Conservation (phyloP, 345 rosid genomes). For the Linum tenue region DNA sequence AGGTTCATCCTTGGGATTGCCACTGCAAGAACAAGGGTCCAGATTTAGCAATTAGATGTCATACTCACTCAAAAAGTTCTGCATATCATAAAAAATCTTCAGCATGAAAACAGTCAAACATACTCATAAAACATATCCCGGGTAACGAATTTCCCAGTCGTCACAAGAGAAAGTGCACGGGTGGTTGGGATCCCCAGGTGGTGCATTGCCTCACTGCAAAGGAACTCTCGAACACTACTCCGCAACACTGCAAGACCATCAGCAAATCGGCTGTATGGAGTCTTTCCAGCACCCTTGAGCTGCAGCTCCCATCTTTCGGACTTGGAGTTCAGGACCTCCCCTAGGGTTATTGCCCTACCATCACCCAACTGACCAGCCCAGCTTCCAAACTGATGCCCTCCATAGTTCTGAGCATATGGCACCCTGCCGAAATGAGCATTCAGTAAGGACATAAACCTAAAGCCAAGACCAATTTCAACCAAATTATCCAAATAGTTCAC, state of each 20-base stretch:
- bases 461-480: not conserved
- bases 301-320: conserved; percentile 94
- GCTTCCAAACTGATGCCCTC: conserved; percentile 95
- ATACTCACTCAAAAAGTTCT: not conserved
- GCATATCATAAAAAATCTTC: not conserved
- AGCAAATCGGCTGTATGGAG: conserved; percentile 95
- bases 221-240: conserved; percentile 90
- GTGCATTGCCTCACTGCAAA: conserved; percentile 94
- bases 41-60: not conserved
- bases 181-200: conserved; percentile 91
- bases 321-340: conserved; percentile 74
- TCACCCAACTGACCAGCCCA: conserved; percentile 99
- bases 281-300: conserved; percentile 93
- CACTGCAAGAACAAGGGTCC: conserved; percentile 41
- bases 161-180: conserved; percentile 87
- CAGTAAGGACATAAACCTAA: conserved; percentile 5
- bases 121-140: conserved; percentile 99
- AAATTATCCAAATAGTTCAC: conserved; percentile 20
- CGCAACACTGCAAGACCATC: conserved; percentile 98
- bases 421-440: conserved; percentile 33
- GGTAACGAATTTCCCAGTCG: conserved; percentile 80
- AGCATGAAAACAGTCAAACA: conserved; percentile 19
- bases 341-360: conserved; percentile 92
- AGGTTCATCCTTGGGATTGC: conserved; percentile 91
- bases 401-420: conserved; percentile 91